Conservation (phyloP, 257 asterid genomes). For the Nicotiana tomentosiformis region DNA sequence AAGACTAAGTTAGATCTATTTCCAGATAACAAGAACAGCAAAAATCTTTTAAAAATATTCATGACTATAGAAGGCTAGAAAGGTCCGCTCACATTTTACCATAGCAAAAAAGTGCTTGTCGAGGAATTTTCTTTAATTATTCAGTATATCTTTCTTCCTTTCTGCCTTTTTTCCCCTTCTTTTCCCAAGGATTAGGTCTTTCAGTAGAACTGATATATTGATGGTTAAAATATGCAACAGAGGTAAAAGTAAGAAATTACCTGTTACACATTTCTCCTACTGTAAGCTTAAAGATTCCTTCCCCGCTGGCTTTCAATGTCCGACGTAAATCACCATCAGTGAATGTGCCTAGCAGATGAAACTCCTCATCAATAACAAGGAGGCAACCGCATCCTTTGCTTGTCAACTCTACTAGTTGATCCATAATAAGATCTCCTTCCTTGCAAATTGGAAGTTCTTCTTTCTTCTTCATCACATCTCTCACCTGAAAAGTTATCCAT, state of each 20-base stretch:
- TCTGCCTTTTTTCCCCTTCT: neutral
- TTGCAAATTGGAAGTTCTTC: constrained; percentile 81
- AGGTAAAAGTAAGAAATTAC: constrained; percentile 23
- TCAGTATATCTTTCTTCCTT: neutral
- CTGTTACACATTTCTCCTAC: constrained; percentile 95
- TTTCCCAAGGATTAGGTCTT: neutral
- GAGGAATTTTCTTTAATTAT: neutral
- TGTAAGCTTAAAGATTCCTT: constrained; percentile 81
- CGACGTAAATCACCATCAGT: constrained; percentile 93
- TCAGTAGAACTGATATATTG: neutral
- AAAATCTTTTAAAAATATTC: neutral
- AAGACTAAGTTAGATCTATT: neutral
- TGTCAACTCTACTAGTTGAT: constrained; percentile 85
- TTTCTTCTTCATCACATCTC: constrained; percentile 82
- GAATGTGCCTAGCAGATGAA: constrained; percentile 75
- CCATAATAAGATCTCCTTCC: constrained; percentile 82
- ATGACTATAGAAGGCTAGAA: neutral
- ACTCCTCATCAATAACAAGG: constrained; percentile 56
- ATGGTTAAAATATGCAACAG: neutral
- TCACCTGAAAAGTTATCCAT: constrained; percentile 47
- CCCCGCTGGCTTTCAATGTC: constrained; percentile 81
- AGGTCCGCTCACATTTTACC: neutral
- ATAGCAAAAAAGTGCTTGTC: neutral
- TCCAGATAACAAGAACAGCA: neutral
- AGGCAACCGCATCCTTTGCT: constrained; percentile 97